Conservation (phyloP, 768 basidiomycete genomes). For the Mycena albidolilacea region DNA sequence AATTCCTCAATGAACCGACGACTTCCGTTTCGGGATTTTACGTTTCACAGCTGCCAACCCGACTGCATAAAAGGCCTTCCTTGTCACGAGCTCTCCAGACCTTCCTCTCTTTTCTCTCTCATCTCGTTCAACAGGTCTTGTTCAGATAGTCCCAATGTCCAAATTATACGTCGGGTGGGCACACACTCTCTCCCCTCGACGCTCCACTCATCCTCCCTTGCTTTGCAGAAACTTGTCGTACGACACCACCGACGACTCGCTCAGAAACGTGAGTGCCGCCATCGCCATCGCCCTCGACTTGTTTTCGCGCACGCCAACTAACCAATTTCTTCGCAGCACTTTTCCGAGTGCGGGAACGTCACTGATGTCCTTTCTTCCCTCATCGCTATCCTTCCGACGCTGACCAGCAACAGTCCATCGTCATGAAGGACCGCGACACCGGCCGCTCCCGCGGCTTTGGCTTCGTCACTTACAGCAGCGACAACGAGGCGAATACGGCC, state of each 20-base stretch:
- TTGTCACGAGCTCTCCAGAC: not conserved
- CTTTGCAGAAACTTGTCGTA: slow-evolving; percentile 89
- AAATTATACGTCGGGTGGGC: slow-evolving; percentile 34
- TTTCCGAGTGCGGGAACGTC: slow-evolving; percentile 84
- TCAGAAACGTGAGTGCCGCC: slow-evolving; percentile 68
- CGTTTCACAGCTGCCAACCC: slow-evolving; percentile 2
- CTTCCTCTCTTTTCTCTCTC: not conserved
- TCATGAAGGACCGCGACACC: slow-evolving; percentile 97
- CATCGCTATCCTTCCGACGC: not conserved
- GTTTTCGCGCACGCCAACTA: not conserved
- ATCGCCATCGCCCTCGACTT: slow-evolving; percentile 34
- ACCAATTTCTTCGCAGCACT: slow-evolving; percentile 70
- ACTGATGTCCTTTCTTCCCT: slow-evolving; percentile 78
- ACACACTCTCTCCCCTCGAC: too few species aligned
- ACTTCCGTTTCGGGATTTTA: slow-evolving; percentile 16
- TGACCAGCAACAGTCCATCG: slow-evolving; percentile 79
- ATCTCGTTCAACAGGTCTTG: not conserved
- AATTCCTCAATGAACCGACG: not conserved
- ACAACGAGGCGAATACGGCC: slow-evolving; percentile 81
- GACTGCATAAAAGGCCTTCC: slow-evolving; percentile 17
- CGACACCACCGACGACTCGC: slow-evolving; percentile 92
- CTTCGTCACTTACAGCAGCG: slow-evolving; percentile 83
- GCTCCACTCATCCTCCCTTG: not conserved
- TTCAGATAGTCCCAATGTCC: not conserved
- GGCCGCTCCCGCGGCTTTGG: slow-evolving; percentile 97